Conservation (phyloP, 2,329 filamentous ascomycete genomes). For the Scedosporium dehoogii region DNA sequence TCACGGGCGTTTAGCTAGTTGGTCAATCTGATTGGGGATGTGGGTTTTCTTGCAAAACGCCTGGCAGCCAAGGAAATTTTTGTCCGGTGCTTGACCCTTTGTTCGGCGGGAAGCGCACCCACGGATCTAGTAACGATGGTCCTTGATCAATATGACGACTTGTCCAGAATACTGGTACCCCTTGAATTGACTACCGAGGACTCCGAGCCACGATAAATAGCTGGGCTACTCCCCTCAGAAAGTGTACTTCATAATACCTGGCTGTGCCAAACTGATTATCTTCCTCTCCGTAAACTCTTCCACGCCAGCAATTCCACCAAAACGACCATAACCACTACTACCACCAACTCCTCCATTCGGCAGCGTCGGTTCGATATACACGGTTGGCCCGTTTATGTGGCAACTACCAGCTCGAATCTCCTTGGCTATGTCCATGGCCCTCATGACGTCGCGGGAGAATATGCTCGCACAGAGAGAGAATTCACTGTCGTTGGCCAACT, state of each 20-base stretch:
- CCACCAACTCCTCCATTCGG: constrained; percentile 31
- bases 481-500: constrained; percentile 58
- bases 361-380: constrained; percentile 30
- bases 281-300: constrained; percentile 26
- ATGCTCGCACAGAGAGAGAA: constrained; percentile 57
- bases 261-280: constrained; percentile 20
- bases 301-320: constrained; percentile 23
- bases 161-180: no score
- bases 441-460: constrained; percentile 51
- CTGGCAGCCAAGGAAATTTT: no score
- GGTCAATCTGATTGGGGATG: background rate
- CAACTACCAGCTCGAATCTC: constrained; percentile 45
- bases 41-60: no score
- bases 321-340: constrained; percentile 32
- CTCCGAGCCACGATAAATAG: no score
- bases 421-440: constrained; percentile 39
- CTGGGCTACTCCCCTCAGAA: constrained; percentile 6
- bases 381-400: constrained; percentile 32
- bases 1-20: constrained; percentile 1
- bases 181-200: no score
- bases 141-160: no score
- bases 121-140: no score
- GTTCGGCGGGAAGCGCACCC: background rate
- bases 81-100: background rate
- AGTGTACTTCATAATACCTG: constrained; percentile 15